Percentiles rank a stretch among this genome's conserved stretches.
Conservation (phyloP, 345 rosid species). For the Citrus maxima region DNA sequence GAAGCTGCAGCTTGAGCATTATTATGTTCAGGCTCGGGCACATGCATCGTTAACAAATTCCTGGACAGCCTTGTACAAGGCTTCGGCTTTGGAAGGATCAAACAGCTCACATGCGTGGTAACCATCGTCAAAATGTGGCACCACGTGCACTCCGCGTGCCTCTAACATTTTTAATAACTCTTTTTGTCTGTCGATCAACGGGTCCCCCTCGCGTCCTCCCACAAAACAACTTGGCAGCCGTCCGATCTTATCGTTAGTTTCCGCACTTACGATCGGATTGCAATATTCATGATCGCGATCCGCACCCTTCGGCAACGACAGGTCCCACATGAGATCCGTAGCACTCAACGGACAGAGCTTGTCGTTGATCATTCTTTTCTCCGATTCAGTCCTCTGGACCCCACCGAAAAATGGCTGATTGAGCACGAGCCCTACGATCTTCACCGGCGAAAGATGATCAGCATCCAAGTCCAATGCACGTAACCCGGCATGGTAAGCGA, state of each 20-base stretch:
- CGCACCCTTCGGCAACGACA: constrained; percentile 58
- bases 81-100: constrained; percentile 40
- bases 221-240: constrained; percentile 50
- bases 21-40: not conserved
- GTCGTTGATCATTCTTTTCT: constrained; percentile 45
- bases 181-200: constrained; percentile 65
- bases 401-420: constrained; percentile 69
- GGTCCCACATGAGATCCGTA: constrained; percentile 61
- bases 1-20: constrained; percentile 7
- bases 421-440: constrained; percentile 66
- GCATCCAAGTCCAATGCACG: constrained; percentile 38
- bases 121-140: constrained; percentile 45
- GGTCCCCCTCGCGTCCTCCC: constrained; percentile 68
- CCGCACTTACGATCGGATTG: constrained; percentile 42
- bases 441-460: constrained; percentile 32
- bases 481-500: constrained; percentile 60
- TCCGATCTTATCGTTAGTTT: constrained; percentile 37
- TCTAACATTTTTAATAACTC: constrained; percentile 47
- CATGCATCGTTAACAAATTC: constrained; percentile 31
- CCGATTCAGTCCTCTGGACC: constrained; percentile 54
- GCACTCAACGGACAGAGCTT: constrained; percentile 50
- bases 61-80: constrained; percentile 24
- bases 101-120: constrained; percentile 69
- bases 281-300: constrained; percentile 76
- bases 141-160: constrained; percentile 61